phyloP scores from a whole-genome alignment of 768 basidiomycete species.

The Termitomyces sp. region DNA sequence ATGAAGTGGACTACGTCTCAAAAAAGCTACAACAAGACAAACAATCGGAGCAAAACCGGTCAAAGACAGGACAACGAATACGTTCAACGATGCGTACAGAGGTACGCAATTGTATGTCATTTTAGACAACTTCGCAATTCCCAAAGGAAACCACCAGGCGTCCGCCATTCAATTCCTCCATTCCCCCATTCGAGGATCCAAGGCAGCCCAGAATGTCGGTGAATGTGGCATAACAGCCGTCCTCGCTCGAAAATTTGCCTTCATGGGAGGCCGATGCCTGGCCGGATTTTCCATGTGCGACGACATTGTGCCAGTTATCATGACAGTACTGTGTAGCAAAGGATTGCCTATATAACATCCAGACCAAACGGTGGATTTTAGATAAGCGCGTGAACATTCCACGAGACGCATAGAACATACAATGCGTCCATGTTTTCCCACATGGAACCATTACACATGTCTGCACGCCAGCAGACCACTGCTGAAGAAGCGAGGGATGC shows the following conservation, averaged over 20 bases:
- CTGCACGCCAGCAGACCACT: background rate
- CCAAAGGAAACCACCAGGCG: background rate
- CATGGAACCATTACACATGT: background rate
- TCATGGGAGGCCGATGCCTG: background rate
- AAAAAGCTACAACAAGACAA: no score
- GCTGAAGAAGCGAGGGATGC: background rate
- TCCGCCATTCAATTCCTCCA: background rate
- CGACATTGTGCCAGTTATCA: background rate
- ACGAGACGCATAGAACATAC: background rate
- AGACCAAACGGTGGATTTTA: background rate
- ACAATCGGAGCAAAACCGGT: no score
- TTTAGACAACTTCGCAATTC: background rate
- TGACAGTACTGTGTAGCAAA: background rate
- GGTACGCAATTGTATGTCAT: no score
- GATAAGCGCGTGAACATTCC: background rate
- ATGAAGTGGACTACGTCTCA: no score
- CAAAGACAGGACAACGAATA: no score
- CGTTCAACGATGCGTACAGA: no score
- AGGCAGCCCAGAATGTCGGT: background rate
- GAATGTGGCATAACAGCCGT: background rate
- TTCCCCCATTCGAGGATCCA: background rate
- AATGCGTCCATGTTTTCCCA: background rate
- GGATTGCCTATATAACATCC: background rate
- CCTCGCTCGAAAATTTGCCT: background rate
- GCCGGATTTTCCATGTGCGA: no score